A percentile compares a stretch with the other conserved stretches of the same genome.
phyloP scores from a whole-genome alignment of 2,329 filamentous ascomycete genomes.

The Fusarium sp. region DNA sequence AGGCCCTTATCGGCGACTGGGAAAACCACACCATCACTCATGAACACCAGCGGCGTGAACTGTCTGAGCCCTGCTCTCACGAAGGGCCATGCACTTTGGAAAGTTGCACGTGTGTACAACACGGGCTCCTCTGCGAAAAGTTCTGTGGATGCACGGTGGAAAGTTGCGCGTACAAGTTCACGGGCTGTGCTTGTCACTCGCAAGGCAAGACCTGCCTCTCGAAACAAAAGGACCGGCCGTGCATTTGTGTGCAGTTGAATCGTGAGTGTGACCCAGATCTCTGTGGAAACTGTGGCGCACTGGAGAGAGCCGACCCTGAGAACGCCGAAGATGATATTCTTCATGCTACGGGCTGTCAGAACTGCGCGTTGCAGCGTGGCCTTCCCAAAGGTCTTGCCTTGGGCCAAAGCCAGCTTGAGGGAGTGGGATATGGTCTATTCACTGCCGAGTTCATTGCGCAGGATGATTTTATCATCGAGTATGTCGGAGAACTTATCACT shows the following conservation, averaged over 20 bases:
- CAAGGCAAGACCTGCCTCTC: slow-evolving; percentile 65
- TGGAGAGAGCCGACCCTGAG: slow-evolving; percentile 71
- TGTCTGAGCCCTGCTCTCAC: slow-evolving; percentile 72
- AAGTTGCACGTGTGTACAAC: slow-evolving; percentile 69
- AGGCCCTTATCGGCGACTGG: slow-evolving; percentile 63
- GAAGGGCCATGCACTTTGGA: slow-evolving; percentile 68
- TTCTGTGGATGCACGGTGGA: slow-evolving; percentile 70
- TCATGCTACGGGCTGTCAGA: slow-evolving; percentile 69
- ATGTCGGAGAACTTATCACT: slow-evolving; percentile 78
- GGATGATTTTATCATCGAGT: slow-evolving; percentile 81
- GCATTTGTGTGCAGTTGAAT: slow-evolving; percentile 74
- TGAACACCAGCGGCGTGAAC: slow-evolving; percentile 63
- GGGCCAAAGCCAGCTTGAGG: slow-evolving; percentile 72
- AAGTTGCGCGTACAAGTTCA: slow-evolving; percentile 68
- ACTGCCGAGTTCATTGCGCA: slow-evolving; percentile 70
- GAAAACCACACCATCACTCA: slow-evolving; percentile 63
- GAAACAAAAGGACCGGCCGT: slow-evolving; percentile 65
- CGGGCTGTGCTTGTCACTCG: slow-evolving; percentile 69
- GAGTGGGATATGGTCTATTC: slow-evolving; percentile 78
- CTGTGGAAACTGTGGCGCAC: slow-evolving; percentile 73
- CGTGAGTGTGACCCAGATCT: slow-evolving; percentile 83
- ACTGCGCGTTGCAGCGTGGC: slow-evolving; percentile 74
- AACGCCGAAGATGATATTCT: slow-evolving; percentile 67
- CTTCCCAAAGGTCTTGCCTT: slow-evolving; percentile 70
- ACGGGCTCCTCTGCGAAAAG: slow-evolving; percentile 73